These are phyloP conservation scores for Russula emetica DNA, from an alignment of 768 basidiomycete genomes.

Conservation along the genomic window DNA sequence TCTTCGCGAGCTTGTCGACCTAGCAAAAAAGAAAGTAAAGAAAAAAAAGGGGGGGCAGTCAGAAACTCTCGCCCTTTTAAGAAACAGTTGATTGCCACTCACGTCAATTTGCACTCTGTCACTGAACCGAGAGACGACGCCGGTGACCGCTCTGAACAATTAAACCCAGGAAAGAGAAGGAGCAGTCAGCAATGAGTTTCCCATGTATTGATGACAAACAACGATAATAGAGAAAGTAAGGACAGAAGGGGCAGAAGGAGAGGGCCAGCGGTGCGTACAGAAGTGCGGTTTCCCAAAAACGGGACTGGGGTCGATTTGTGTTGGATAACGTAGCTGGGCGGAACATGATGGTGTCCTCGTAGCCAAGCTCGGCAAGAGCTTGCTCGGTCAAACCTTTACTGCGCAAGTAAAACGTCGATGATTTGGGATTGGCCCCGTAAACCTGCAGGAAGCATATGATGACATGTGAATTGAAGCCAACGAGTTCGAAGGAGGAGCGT, in stretches of 20 bases:
- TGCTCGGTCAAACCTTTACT: constrained; percentile 74
- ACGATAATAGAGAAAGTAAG: not conserved
- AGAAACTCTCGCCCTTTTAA: not conserved
- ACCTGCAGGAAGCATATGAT: constrained; percentile 37
- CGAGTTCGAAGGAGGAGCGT: not conserved
- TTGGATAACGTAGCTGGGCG: constrained; percentile 50
- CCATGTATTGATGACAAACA: not conserved
- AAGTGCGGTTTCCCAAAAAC: not conserved
- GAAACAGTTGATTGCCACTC: not conserved
- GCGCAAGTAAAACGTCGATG: constrained; percentile 51
- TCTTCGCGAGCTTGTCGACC: constrained; percentile 51
- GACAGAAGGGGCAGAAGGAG: not conserved
- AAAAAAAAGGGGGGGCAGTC: not conserved
- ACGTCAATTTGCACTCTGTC: constrained; percentile 12
- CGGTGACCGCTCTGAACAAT: not conserved
- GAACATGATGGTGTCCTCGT: constrained; percentile 65
- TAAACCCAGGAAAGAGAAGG: not conserved
- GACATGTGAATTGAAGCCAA: not conserved
- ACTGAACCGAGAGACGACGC: constrained; percentile 1
- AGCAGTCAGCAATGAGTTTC: not conserved
- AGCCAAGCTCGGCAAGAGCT: constrained; percentile 61
- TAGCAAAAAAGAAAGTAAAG: constrained; percentile 29
- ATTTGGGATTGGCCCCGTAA: constrained; percentile 45
- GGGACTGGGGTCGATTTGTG: not conserved
- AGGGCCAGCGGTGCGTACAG: constrained; percentile 1